phyloP scores from a whole-genome alignment of 2,329 filamentous ascomycete genomes.

The Beauveria sp. region DNA sequence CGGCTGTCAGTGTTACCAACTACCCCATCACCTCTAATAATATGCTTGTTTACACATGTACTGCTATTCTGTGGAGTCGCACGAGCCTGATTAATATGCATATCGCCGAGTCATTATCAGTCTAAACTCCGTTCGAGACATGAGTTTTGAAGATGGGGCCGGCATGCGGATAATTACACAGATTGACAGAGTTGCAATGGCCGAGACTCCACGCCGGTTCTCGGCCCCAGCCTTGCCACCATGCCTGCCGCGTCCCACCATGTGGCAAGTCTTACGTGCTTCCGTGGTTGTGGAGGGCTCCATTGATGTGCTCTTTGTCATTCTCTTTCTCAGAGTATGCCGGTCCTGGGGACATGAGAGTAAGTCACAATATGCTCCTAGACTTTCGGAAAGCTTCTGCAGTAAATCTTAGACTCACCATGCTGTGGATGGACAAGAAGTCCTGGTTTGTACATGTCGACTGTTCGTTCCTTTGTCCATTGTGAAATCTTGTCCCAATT shows the following conservation, averaged over 20 bases:
- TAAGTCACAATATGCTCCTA: neutral
- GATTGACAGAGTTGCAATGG: neutral
- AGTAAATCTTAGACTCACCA: neutral
- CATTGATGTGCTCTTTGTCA: neutral
- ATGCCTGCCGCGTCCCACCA: neutral
- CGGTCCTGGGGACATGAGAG: neutral
- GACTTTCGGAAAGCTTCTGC: too few relatives aligned
- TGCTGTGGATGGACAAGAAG: neutral
- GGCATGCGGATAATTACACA: neutral
- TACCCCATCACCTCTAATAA: too few relatives aligned
- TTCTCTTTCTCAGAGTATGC: neutral
- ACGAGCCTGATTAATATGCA: too few relatives aligned
- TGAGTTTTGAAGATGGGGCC: too few relatives aligned
- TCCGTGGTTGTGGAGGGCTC: neutral
- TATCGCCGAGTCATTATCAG: too few relatives aligned
- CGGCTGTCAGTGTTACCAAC: too few relatives aligned
- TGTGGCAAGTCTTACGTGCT: neutral
- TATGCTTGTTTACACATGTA: too few relatives aligned
- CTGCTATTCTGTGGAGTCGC: too few relatives aligned
- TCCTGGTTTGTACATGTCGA: conserved; percentile 5
- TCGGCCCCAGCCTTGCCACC: neutral
- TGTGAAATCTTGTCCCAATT: neutral
- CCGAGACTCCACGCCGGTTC: neutral
- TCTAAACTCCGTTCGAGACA: too few relatives aligned
- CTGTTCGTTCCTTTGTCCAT: conserved; percentile 1